These are phyloP conservation scores for Sugiyamaella boreocaroliniensis DNA, from an alignment of 805 yeast species.

Conservation along the genomic window DNA sequence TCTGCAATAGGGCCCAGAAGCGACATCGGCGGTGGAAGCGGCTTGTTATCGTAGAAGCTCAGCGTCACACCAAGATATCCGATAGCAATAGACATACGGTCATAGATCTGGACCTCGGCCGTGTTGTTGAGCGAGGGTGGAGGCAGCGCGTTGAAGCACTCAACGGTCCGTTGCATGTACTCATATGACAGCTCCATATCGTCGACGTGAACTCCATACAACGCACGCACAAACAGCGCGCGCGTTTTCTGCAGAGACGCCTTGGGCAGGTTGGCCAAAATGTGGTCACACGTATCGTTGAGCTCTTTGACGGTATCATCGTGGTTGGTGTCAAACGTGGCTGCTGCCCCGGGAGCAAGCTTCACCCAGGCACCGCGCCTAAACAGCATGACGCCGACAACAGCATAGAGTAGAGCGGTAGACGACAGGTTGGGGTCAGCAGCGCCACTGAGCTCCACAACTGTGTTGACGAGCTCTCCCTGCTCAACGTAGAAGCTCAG, in stretches of 20 bases:
- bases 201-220: background rate
- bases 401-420: background rate
- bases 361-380: background rate
- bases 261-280: background rate
- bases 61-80: background rate
- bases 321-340: background rate
- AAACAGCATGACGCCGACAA: background rate
- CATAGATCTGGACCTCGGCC: background rate
- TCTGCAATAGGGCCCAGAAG: background rate
- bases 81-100: background rate
- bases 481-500: slow-evolving; percentile 1
- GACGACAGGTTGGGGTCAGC: background rate
- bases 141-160: background rate
- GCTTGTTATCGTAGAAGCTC: background rate
- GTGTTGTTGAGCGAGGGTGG: background rate
- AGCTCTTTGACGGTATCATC: background rate
- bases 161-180: background rate
- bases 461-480: background rate
- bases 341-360: background rate
- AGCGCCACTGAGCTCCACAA: background rate
- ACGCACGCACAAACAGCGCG: background rate
- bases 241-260: background rate
- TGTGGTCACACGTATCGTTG: background rate
- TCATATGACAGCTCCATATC: background rate
- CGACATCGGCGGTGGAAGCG: background rate